Base-by-base conservation (phyloP, 2,329 filamentous ascomycete species). In the Byssoonygena ceratinophila region DNA sequence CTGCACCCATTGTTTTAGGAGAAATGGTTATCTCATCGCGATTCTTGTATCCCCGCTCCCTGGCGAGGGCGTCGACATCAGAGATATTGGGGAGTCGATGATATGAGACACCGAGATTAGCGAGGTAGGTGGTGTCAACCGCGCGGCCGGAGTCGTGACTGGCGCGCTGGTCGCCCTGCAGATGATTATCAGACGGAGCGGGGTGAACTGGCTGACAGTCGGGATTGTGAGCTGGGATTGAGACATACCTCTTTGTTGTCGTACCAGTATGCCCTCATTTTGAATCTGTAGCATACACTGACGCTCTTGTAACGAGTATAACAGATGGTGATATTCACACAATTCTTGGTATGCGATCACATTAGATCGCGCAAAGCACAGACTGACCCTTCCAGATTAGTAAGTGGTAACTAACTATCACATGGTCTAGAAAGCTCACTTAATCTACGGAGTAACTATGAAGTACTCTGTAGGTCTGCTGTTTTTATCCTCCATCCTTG, bases 1-100 rank as follows among this genome's bases (percentile, higher is more conserved):
- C 72, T 36, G 80, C 85, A 53, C 88, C 89, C 84, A 97, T 88
- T 58, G 82, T 84, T 58, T 82, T 75, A 0, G 90, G 91, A 6
- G 87, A 94, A 20, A 98, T 87, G 55, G 80, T 86, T 67, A 97
- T 86, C 71, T 94, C 83, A 73, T 98, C 92, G 53, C 91, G 85
- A 75, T 97, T 96, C 74, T 85, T 90, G 78, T 98, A 97, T 61
- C 80, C 78, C 55, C 91, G 85, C 59, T 85, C 74, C 2, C 70
- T 61, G 2, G 92, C 91, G 41, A 98, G 79, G 40, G 72, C 67
- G 67, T 97, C 78, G 37, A 97, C 89, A 23, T 76, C 75, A 29
- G 75, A 71, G 46, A 90, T 66, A 31, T 80, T 72, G 11, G 82
- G 74, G 61, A 85, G 80, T 65, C 78, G 75, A 67, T 81, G 82